A percentile compares a stretch with the other conserved stretches of the same genome.
phyloP scores from a whole-genome alignment of 108 stramenopile species.

The Stephanodiscus minutulus region DNA sequence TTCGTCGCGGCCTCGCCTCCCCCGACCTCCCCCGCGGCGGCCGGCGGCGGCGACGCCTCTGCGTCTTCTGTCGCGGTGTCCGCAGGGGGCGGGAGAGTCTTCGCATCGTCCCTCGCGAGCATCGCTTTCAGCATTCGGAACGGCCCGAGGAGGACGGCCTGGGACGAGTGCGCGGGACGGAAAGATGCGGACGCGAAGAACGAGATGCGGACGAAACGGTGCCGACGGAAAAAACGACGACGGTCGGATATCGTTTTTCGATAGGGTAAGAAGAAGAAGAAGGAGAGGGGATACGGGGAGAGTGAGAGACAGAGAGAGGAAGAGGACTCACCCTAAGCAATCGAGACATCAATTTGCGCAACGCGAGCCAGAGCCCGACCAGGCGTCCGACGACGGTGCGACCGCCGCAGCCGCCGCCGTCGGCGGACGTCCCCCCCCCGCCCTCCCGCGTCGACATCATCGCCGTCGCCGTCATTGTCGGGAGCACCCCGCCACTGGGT shows the following conservation, averaged over 20 bases:
- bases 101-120: neutral
- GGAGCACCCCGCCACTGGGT: no score
- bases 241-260: no score
- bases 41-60: constrained; percentile 26
- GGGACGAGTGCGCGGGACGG: neutral
- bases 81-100: neutral
- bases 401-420: no score
- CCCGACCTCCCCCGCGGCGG: constrained; percentile 7
- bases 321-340: constrained; percentile 16
- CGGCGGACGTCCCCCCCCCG: neutral
- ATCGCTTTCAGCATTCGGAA: constrained; percentile 22
- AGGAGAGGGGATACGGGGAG: neutral
- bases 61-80: constrained; percentile 4
- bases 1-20: neutral
- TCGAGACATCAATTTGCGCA: constrained; percentile 21
- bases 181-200: no score
- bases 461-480: no score
- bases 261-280: neutral
- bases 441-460: neutral
- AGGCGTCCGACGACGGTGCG: neutral
- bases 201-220: no score
- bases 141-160: constrained; percentile 22
- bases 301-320: neutral
- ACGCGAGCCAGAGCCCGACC: constrained; percentile 17
- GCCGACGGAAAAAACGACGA: no score